Conservation (phyloP, 176 grass and related monocot species). For the Bolboschoenus planiculmis region DNA sequence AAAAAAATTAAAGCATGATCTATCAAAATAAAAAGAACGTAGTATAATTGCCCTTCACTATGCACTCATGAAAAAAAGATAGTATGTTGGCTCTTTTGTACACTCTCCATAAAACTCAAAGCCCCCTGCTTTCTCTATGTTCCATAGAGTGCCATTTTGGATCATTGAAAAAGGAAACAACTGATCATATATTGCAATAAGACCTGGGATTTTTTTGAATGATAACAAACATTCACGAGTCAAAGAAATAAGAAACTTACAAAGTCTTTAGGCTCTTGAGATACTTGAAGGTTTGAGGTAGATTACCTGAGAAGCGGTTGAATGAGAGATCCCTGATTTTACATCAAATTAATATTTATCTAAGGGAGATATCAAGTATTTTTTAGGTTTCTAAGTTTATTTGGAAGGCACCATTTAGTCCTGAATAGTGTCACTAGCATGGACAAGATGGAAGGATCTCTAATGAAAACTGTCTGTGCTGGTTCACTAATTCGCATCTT, state of each 20-base stretch:
- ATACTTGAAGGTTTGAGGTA: slow-evolving; percentile 63
- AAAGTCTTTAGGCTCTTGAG: slow-evolving; percentile 61
- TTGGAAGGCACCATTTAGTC: neutral
- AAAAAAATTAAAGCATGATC: neutral
- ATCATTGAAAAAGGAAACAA: neutral
- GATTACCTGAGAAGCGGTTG: slow-evolving; percentile 76
- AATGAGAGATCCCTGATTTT: slow-evolving; percentile 85
- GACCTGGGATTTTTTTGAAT: neutral
- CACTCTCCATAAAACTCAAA: neutral
- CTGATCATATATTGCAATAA: neutral
- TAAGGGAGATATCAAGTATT: neutral
- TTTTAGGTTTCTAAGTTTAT: neutral
- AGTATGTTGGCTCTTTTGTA: neutral
- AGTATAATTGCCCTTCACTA: neutral
- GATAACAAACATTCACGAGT: neutral
- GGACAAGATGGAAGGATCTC: neutral
- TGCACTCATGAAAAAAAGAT: neutral
- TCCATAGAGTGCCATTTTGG: neutral
- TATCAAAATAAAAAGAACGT: slow-evolving; percentile 1
- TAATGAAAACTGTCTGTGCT: neutral
- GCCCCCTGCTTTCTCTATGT: neutral
- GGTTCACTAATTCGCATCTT: neutral
- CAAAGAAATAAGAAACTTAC: slow-evolving; percentile 39
- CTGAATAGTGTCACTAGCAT: neutral
- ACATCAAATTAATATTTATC: slow-evolving; percentile 13